A percentile compares a stretch with the other conserved stretches of the same genome.
Evolutionary conservation across 768 basidiomycete species (phyloP).

Genomic region (Ramaria rubella): DNA sequence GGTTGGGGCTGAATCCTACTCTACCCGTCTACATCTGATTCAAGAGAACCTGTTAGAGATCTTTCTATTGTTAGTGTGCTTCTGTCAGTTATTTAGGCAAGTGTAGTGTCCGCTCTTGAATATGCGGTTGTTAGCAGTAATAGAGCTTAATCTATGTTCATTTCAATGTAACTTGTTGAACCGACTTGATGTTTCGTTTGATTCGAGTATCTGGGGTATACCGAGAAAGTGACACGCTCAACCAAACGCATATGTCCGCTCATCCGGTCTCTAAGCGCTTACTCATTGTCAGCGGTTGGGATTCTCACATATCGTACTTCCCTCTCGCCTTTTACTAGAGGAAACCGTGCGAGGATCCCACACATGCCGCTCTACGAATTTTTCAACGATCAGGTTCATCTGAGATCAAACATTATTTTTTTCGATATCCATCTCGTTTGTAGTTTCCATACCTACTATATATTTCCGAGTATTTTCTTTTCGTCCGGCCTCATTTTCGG

Average conservation of each 20-base stretch:
- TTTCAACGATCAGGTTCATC: constrained; percentile 6
- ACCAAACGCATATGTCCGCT: not conserved
- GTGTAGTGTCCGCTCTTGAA: too few relatives aligned
- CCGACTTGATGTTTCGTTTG: too few relatives aligned
- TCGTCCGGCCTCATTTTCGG: too few relatives aligned
- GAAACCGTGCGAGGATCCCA: constrained; percentile 9
- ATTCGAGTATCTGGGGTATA: too few relatives aligned
- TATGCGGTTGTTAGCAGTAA: too few relatives aligned
- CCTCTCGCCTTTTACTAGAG: constrained; percentile 12
- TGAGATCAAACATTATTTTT: constrained; percentile 2
- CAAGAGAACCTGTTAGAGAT: too few relatives aligned
- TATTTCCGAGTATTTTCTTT: not conserved
- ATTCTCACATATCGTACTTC: constrained; percentile 8
- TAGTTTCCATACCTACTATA: not conserved
- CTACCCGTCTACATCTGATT: constrained; percentile 73
- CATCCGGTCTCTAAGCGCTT: not conserved
- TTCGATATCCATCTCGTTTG: not conserved
- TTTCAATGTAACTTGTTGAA: too few relatives aligned
- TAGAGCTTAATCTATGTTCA: too few relatives aligned
- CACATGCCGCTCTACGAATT: constrained; percentile 9
- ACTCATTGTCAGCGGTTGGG: constrained; percentile 1
- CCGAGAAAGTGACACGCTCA: constrained; percentile 10
- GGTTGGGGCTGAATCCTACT: constrained; percentile 69
- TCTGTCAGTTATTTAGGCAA: too few relatives aligned
- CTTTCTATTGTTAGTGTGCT: too few relatives aligned